Percentiles rank a stretch among this genome's conserved stretches.
phyloP scores from a whole-genome alignment of 441 rosid species.

The Gossypium gossypioides region DNA sequence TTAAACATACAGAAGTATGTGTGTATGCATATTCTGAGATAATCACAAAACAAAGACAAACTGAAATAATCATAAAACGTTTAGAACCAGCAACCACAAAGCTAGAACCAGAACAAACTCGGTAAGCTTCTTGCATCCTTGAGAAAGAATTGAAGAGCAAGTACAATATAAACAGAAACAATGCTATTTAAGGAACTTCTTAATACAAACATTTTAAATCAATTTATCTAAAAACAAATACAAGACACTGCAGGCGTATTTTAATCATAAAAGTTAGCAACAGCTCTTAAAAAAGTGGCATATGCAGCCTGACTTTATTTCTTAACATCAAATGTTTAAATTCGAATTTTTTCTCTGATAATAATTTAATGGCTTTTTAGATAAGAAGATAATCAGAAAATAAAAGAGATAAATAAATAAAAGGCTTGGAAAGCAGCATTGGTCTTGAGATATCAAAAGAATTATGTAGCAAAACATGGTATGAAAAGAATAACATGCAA shows the following conservation, averaged over 20 bases:
- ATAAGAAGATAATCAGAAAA: neutral
- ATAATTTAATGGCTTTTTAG: neutral
- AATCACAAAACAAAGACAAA: neutral
- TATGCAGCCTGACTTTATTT: neutral
- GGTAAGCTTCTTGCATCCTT: constrained; percentile 2
- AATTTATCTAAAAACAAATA: neutral
- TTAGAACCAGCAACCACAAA: neutral
- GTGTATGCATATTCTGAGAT: neutral
- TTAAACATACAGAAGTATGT: neutral
- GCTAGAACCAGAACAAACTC: neutral
- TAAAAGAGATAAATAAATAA: neutral
- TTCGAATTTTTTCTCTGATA: neutral
- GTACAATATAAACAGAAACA: neutral
- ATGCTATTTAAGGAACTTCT: neutral
- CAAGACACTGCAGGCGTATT: neutral
- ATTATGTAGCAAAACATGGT: neutral
- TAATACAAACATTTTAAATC: neutral
- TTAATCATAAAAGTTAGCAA: neutral
- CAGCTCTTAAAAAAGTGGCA: neutral
- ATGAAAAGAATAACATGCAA: neutral
- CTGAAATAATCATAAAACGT: neutral
- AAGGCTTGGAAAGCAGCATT: neutral
- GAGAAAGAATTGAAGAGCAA: neutral
- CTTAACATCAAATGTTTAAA: neutral
- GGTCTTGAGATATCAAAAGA: neutral